These are phyloP conservation scores for Aspergillus calidoustus DNA, from an alignment of 2,329 filamentous ascomycete genomes.

Conservation along the genomic window DNA sequence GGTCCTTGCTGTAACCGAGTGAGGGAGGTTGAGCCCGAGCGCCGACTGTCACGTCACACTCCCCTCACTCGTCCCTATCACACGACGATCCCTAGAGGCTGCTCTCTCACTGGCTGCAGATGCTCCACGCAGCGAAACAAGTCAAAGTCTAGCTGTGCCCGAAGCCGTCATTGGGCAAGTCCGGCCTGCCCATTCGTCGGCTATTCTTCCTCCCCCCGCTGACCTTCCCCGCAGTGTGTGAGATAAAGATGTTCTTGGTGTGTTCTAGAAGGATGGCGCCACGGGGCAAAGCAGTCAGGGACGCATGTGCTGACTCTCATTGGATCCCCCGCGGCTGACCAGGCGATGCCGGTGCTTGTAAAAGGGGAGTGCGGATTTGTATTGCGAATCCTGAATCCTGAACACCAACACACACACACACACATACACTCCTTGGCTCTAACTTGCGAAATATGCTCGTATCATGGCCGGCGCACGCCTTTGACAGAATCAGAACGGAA, in stretches of 20 bases:
- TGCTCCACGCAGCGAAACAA: background rate
- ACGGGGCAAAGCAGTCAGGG: background rate
- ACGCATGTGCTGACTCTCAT: too few relatives aligned
- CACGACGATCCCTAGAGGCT: background rate
- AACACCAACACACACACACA: too few relatives aligned
- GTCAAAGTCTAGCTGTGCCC: background rate
- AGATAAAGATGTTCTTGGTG: slow-evolving; percentile 8
- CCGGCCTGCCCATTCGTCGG: background rate
- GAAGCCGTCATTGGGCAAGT: background rate
- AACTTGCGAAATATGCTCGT: too few relatives aligned
- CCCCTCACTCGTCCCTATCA: background rate
- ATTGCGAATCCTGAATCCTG: too few relatives aligned
- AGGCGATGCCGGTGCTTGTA: too few relatives aligned
- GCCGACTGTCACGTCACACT: background rate
- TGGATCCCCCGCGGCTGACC: too few relatives aligned
- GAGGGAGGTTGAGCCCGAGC: background rate
- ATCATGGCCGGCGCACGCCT: too few relatives aligned
- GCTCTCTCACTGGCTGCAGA: background rate
- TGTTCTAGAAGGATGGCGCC: slow-evolving; percentile 8
- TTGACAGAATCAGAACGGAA: too few relatives aligned
- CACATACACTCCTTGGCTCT: too few relatives aligned
- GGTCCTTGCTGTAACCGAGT: too few relatives aligned
- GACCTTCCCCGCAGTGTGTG: background rate
- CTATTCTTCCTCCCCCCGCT: background rate
- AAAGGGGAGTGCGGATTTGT: too few relatives aligned